Percentiles rank a stretch among this genome's conserved stretches.
phyloP scores from a whole-genome alignment of 805 yeast genomes.

The Spathaspora gorwiae region DNA sequence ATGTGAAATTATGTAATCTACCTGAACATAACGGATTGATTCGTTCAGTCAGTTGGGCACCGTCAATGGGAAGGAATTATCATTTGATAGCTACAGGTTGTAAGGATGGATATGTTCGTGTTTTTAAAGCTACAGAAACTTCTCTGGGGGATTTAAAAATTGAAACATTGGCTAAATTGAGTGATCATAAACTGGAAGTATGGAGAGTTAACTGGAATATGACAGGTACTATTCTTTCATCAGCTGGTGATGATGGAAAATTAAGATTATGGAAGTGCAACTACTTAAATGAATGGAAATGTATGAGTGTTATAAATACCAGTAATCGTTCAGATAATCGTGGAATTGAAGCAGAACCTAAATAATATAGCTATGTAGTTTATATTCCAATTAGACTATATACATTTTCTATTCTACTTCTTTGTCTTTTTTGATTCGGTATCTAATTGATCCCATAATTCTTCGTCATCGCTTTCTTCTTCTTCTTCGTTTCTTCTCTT shows the following conservation, averaged over 20 bases:
- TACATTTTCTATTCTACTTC: conserved; percentile 16
- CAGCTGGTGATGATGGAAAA: conserved; percentile 94
- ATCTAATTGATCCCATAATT: conserved; percentile 37
- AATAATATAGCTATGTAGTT: not conserved
- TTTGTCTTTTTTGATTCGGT: conserved; percentile 22
- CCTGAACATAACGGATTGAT: conserved; percentile 86
- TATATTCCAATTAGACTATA: too few relatives aligned
- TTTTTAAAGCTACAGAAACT: conserved; percentile 55
- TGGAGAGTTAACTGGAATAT: conserved; percentile 96
- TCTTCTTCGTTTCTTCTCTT: conserved; percentile 17
- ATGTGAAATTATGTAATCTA: conserved; percentile 55
- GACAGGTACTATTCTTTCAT: conserved; percentile 87
- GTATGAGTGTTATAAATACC: conserved; percentile 65
- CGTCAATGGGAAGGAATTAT: conserved; percentile 85
- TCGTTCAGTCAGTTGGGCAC: conserved; percentile 93
- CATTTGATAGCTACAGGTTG: conserved; percentile 93
- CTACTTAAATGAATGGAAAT: conserved; percentile 80
- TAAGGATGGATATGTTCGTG: conserved; percentile 87
- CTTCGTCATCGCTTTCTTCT: conserved; percentile 27
- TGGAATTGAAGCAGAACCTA: conserved; percentile 9
- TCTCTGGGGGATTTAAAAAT: conserved; percentile 34
- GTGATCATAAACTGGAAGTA: conserved; percentile 81
- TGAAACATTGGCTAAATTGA: conserved; percentile 61
- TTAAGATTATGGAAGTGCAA: conserved; percentile 89
- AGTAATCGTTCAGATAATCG: conserved; percentile 22